phyloP scores from a whole-genome alignment of 352 stramenopile species.

The Aphanomyces invadans region DNA sequence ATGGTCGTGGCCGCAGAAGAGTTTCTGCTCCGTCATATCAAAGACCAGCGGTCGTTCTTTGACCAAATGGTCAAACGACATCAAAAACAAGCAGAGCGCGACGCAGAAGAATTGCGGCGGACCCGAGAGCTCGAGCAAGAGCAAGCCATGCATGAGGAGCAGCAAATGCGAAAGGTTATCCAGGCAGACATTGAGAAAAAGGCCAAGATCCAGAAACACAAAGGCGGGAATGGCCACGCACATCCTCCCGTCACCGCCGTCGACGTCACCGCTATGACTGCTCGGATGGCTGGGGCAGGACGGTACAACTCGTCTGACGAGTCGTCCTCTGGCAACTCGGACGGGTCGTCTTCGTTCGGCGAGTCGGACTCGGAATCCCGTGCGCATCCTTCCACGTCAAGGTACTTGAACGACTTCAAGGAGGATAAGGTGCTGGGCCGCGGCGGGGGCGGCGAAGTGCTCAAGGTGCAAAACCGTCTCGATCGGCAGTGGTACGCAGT shows the following conservation, averaged over 20 bases:
- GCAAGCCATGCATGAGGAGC: constrained; percentile 51
- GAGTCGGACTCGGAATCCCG: constrained; percentile 27
- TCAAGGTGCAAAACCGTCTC: constrained; percentile 74
- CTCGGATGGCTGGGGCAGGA: constrained; percentile 6
- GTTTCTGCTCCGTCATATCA: constrained; percentile 72
- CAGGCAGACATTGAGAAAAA: constrained; percentile 58
- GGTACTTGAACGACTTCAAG: constrained; percentile 81
- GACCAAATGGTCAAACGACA: constrained; percentile 83
- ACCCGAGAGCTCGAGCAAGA: constrained; percentile 49
- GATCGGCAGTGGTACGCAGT: constrained; percentile 80
- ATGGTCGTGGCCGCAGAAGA: constrained; percentile 74
- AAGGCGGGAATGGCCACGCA: constrained; percentile 20
- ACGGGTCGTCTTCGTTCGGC: not conserved
- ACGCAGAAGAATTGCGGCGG: constrained; percentile 45
- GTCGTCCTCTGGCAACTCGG: not conserved
- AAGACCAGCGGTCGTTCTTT: constrained; percentile 81
- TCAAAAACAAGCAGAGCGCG: constrained; percentile 50
- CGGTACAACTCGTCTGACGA: constrained; percentile 6
- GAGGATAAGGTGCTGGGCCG: constrained; percentile 75
- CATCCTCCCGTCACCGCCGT: not conserved
- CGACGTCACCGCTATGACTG: constrained; percentile 27
- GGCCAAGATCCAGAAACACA: constrained; percentile 54
- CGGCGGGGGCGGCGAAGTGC: constrained; percentile 73
- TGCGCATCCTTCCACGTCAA: constrained; percentile 41
- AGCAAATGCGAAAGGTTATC: constrained; percentile 73